These are phyloP conservation scores for Trichocomaceae sp. DNA, from an alignment of 2,329 filamentous ascomycete species.

Conservation along the genomic window DNA sequence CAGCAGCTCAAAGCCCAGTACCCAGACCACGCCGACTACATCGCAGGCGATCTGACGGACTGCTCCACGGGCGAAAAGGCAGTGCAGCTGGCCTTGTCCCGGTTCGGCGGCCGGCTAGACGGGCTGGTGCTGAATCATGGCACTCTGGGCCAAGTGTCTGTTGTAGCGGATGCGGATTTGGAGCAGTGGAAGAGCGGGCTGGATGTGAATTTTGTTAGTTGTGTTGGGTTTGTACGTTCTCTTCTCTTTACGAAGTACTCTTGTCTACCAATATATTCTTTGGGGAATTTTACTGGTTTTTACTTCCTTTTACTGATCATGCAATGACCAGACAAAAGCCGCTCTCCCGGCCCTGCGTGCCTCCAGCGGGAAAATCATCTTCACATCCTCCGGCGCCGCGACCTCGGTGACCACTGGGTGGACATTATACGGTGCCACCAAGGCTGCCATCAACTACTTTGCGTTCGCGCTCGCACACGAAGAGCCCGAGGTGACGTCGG, in stretches of 20 bases:
- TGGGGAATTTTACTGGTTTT: no score
- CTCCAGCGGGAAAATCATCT: constrained; percentile 63
- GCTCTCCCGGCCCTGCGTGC: constrained; percentile 63
- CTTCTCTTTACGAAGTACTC: no score
- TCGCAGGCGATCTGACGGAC: constrained; percentile 54
- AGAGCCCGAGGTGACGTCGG: constrained; percentile 65
- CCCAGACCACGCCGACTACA: constrained; percentile 48
- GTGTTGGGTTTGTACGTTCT: constrained; percentile 62
- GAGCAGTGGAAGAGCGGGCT: constrained; percentile 71
- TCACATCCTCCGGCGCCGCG: constrained; percentile 75
- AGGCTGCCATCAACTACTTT: constrained; percentile 77
- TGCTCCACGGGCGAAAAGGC: constrained; percentile 52
- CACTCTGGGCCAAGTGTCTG: constrained; percentile 65
- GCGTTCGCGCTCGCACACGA: constrained; percentile 66
- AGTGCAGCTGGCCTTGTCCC: constrained; percentile 57
- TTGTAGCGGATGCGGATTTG: constrained; percentile 59
- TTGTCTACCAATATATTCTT: no score
- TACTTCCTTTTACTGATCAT: no score
- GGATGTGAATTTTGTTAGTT: constrained; percentile 82
- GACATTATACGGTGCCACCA: constrained; percentile 75
- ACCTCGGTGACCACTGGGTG: constrained; percentile 60
- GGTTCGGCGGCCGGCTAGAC: constrained; percentile 65
- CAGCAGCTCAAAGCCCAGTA: constrained; percentile 49
- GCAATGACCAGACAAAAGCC: constrained; percentile 57
- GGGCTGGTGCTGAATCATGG: constrained; percentile 86